Conservation (phyloP, 179 eudicot genomes). For the Silene vulgaris region DNA sequence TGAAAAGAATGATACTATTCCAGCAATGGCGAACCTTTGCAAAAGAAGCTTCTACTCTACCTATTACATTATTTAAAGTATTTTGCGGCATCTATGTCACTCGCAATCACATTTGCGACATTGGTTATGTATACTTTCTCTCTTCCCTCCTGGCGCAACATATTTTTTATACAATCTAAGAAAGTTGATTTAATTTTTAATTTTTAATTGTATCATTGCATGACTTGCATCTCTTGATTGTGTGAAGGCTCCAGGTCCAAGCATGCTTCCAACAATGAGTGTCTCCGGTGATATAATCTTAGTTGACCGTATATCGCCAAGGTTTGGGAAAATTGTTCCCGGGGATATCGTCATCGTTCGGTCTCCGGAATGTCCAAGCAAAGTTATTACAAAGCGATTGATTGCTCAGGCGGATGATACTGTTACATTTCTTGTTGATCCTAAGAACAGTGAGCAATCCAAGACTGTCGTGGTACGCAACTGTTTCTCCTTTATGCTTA, state of each 20-base stretch:
- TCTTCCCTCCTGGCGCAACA: not conserved
- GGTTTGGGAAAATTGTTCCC: conserved; percentile 34
- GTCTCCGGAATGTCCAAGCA: conserved; percentile 67
- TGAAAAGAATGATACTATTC: conserved; percentile 26
- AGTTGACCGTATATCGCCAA: conserved; percentile 47
- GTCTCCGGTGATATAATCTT: conserved; percentile 43
- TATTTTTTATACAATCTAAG: not conserved
- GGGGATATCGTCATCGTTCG: conserved; percentile 60
- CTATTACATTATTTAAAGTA: conserved; percentile 35
- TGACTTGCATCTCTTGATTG: not conserved
- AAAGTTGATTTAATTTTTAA: not conserved
- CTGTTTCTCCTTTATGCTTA: not conserved
- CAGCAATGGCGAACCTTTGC: conserved; percentile 33
- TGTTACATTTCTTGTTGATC: conserved; percentile 49
- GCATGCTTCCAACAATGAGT: conserved; percentile 78
- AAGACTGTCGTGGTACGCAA: conserved; percentile 48
- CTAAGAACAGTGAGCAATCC: conserved; percentile 39
- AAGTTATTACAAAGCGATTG: conserved; percentile 50
- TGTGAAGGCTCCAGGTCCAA: conserved; percentile 53
- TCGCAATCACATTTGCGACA: conserved; percentile 40
- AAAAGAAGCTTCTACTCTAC: conserved; percentile 42
- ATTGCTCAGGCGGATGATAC: conserved; percentile 49
- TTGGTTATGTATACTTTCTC: conserved; percentile 37
- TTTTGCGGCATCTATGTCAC: conserved; percentile 55
- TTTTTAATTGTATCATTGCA: no score